These are phyloP conservation scores for Megacollybia marginata DNA, from an alignment of 768 basidiomycete species.

Conservation along the genomic window DNA sequence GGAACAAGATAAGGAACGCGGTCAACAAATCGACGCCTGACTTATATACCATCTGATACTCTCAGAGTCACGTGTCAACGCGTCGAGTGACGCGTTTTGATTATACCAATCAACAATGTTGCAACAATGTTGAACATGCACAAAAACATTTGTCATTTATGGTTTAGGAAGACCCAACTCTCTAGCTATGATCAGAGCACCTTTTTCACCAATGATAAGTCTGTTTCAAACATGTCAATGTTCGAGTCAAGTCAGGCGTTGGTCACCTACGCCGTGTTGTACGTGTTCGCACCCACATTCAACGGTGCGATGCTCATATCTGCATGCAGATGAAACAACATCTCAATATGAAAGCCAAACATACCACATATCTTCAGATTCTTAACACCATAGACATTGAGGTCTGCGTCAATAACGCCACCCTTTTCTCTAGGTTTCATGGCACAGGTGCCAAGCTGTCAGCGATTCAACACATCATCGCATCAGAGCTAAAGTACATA, in stretches of 20 bases:
- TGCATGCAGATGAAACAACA: conserved; percentile 4
- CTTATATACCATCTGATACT: neutral
- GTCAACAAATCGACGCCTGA: neutral
- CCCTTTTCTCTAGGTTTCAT: conserved; percentile 54
- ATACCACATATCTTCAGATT: conserved; percentile 53
- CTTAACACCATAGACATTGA: conserved; percentile 56
- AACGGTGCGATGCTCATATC: conserved; percentile 32
- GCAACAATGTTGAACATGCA: neutral
- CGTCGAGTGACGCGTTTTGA: too few relatives aligned
- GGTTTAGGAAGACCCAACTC: conserved; percentile 29
- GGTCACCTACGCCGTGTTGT: conserved; percentile 24
- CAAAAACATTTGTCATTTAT: neutral
- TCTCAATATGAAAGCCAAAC: neutral
- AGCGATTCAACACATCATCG: neutral
- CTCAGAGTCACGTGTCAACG: neutral
- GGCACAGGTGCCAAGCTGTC: conserved; percentile 55
- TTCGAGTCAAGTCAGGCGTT: conserved; percentile 14
- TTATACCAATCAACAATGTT: too few relatives aligned
- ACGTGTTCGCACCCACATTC: conserved; percentile 35
- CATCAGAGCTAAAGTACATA: conserved; percentile 6
- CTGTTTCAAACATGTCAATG: conserved; percentile 23
- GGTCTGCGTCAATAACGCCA: conserved; percentile 55
- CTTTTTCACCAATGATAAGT: conserved; percentile 52
- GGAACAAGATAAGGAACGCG: neutral
- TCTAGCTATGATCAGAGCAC: conserved; percentile 49